phyloP scores from a whole-genome alignment of 1,284 basidiomycete genomes.

The Ceratobasidium sp. region DNA sequence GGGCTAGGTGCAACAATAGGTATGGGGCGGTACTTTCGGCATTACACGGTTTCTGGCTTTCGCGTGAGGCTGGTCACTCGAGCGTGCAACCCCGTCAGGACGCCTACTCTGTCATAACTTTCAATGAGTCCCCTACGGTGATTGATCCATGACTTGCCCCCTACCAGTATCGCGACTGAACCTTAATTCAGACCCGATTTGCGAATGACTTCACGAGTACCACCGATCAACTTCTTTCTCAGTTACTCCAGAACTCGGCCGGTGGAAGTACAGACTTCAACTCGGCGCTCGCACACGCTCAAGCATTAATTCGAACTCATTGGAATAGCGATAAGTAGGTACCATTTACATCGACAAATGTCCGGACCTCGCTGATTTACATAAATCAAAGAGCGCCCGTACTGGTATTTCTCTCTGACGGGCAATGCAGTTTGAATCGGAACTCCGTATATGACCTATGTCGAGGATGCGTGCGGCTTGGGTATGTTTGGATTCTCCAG shows the following conservation, averaged over 20 bases:
- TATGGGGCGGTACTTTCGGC: constrained; percentile 65
- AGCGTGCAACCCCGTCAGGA: constrained; percentile 53
- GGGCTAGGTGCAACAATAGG: constrained; percentile 54
- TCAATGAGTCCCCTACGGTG: constrained; percentile 53
- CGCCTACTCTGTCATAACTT: constrained; percentile 64
- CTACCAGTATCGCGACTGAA: constrained; percentile 43
- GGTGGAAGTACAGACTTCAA: constrained; percentile 59
- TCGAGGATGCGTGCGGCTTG: constrained; percentile 56
- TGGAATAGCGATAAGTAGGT: constrained; percentile 64
- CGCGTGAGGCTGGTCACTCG: constrained; percentile 53
- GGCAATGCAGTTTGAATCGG: constrained; percentile 57
- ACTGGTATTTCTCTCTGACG: constrained; percentile 66
- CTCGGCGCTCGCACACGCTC: constrained; percentile 53
- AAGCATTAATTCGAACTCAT: constrained; percentile 54
- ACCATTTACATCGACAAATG: no score
- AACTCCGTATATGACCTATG: constrained; percentile 56
- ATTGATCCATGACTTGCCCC: constrained; percentile 53
- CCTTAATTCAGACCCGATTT: constrained; percentile 14
- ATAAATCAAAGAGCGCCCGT: constrained; percentile 63
- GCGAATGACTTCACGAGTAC: constrained; percentile 59
- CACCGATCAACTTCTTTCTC: constrained; percentile 56
- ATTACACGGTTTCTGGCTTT: constrained; percentile 60
- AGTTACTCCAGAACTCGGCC: constrained; percentile 51
- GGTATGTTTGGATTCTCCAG: no score
- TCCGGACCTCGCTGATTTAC: no score